phyloP scores from a whole-genome alignment of 2,329 filamentous ascomycete genomes.

The Cadophora gregata region DNA sequence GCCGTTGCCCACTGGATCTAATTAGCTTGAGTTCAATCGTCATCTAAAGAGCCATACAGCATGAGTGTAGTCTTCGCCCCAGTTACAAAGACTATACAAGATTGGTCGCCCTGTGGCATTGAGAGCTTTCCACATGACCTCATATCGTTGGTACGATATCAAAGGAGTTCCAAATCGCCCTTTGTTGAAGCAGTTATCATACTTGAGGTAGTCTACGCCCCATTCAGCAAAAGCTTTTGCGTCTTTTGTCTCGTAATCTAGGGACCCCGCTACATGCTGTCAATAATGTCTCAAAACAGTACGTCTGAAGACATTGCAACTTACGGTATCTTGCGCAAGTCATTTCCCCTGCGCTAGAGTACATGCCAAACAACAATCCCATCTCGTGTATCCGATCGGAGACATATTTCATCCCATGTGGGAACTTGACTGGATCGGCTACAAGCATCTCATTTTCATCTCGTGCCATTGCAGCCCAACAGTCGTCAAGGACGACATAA shows the following conservation, averaged over 20 bases:
- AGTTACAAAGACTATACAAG: conserved; percentile 47
- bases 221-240: conserved; percentile 56
- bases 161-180: conserved; percentile 50
- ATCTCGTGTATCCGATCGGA: conserved; percentile 48
- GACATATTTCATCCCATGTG: conserved; percentile 49
- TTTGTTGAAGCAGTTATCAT: conserved; percentile 60
- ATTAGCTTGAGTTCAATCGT: background rate
- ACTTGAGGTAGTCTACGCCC: conserved; percentile 57
- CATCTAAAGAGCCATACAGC: background rate
- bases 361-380: conserved; percentile 51
- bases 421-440: conserved; percentile 47
- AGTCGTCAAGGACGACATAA: conserved; percentile 61
- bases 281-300: background rate
- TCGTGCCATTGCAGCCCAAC: conserved; percentile 50
- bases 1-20: conserved; percentile 44
- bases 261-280: conserved; percentile 43
- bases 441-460: conserved; percentile 39
- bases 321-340: conserved; percentile 39
- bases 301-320: background rate
- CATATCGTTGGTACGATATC: conserved; percentile 39
- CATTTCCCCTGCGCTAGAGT: conserved; percentile 44
- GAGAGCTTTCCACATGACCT: conserved; percentile 43
- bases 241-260: conserved; percentile 53
- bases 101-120: conserved; percentile 43
- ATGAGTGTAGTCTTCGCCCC: conserved; percentile 53